A percentile compares a stretch with the other conserved stretches of the same genome.
Conservation (phyloP, 148 eudicot genomes). For the Persicaria maculosa region DNA sequence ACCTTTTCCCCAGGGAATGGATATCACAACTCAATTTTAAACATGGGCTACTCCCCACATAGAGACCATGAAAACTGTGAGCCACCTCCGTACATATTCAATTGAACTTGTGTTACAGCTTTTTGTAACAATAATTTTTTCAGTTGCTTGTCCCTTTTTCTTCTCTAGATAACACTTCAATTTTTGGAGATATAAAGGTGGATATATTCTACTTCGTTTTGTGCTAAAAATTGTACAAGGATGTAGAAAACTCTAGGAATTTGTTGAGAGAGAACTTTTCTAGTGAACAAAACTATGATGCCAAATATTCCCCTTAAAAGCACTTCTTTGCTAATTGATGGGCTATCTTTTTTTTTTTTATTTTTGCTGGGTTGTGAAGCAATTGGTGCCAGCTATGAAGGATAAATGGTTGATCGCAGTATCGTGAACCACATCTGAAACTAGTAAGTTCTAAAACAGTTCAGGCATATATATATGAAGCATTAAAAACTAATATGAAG, state of each 20-base stretch:
- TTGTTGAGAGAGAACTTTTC: not conserved
- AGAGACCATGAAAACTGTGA: constrained; percentile 62
- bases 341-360: not conserved
- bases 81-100: constrained; percentile 11
- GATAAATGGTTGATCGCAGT: constrained; percentile 54
- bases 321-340: not conserved
- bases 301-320: no score
- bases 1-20: constrained; percentile 29
- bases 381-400: constrained; percentile 68
- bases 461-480: constrained; percentile 48
- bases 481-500: constrained; percentile 45
- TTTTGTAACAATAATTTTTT: not conserved
- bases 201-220: not conserved
- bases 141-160: not conserved
- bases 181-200: not conserved
- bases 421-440: constrained; percentile 58
- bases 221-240: not conserved
- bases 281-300: not conserved
- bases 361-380: constrained; percentile 31
- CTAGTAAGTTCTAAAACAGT: constrained; percentile 35
- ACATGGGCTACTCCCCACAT: constrained; percentile 76
- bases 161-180: not conserved
- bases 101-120: not conserved
- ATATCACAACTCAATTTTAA: constrained; percentile 60
- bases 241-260: not conserved